Conservation (phyloP, 1,284 basidiomycete genomes). For the Cutaneotrichosporon sp. region DNA sequence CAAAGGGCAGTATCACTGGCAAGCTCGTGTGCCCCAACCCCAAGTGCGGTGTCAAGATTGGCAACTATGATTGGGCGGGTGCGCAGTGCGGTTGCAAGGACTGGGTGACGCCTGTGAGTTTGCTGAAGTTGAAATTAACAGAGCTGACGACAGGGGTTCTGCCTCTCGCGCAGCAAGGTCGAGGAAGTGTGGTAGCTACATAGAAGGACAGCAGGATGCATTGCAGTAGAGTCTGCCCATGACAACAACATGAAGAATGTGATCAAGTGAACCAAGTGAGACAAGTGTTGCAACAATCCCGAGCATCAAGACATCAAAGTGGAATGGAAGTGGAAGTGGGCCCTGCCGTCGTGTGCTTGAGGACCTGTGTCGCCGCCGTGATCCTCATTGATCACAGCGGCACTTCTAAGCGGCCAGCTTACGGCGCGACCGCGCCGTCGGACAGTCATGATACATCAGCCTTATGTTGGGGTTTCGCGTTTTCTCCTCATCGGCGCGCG, state of each 20-base stretch:
- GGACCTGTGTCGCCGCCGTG: conserved; percentile 2
- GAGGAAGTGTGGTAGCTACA: conserved; percentile 65
- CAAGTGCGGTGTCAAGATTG: conserved; percentile 85
- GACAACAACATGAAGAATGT: not conserved
- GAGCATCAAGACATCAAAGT: not conserved
- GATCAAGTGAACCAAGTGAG: not conserved
- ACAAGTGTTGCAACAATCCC: not conserved
- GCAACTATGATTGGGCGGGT: conserved; percentile 96
- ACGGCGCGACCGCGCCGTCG: conserved; percentile 4
- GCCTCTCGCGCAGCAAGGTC: conserved; percentile 83
- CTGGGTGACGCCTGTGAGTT: conserved; percentile 83
- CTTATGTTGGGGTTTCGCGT: conserved; percentile 1
- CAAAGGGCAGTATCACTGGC: conserved; percentile 71
- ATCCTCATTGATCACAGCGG: conserved; percentile 3
- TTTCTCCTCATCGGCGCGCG: conserved; percentile 1
- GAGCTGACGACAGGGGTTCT: conserved; percentile 68
- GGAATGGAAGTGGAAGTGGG: not conserved
- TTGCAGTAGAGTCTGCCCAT: conserved; percentile 2
- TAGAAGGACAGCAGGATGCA: not conserved
- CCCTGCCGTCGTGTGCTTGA: not conserved
- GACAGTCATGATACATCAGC: conserved; percentile 19
- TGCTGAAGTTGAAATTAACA: not conserved
- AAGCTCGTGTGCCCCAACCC: conserved; percentile 88
- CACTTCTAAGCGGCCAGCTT: not conserved
- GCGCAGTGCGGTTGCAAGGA: conserved; percentile 85